phyloP scores from a whole-genome alignment of 208 protist genomes.

The Trypanosoma melophagium region DNA sequence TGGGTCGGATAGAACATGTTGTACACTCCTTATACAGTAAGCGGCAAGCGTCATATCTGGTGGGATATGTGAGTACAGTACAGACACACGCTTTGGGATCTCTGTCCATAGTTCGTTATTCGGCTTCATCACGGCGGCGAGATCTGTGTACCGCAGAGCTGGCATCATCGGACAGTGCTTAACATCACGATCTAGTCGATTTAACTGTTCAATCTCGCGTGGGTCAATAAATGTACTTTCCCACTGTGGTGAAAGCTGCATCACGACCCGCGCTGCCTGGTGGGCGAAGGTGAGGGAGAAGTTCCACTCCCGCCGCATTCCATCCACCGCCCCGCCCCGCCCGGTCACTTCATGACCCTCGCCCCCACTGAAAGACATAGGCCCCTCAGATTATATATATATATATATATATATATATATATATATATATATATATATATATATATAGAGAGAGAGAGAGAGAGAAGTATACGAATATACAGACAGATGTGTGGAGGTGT shows the following conservation, averaged over 20 bases:
- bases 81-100: conserved; percentile 68
- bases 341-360: conserved; percentile 1
- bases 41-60: conserved; percentile 54
- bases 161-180: conserved; percentile 58
- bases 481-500: too few relatives aligned
- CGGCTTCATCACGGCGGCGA: conserved; percentile 39
- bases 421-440: too few relatives aligned
- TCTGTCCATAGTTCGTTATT: conserved; percentile 64
- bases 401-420: too few relatives aligned
- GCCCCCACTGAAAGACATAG: not conserved
- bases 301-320: conserved; percentile 90
- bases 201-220: conserved; percentile 44
- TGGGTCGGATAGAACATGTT: conserved; percentile 66
- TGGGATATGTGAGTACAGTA: conserved; percentile 75
- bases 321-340: conserved; percentile 24
- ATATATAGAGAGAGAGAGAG: too few relatives aligned
- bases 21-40: conserved; percentile 75
- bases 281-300: conserved; percentile 77
- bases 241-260: conserved; percentile 80
- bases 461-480: too few relatives aligned
- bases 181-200: conserved; percentile 54
- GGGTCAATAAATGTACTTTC: conserved; percentile 83
- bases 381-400: not conserved
- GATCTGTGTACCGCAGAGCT: conserved; percentile 62
- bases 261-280: conserved; percentile 55